Base-by-base conservation (phyloP, 164 flowering plant genomes). In the Echeveria elegans region DNA sequence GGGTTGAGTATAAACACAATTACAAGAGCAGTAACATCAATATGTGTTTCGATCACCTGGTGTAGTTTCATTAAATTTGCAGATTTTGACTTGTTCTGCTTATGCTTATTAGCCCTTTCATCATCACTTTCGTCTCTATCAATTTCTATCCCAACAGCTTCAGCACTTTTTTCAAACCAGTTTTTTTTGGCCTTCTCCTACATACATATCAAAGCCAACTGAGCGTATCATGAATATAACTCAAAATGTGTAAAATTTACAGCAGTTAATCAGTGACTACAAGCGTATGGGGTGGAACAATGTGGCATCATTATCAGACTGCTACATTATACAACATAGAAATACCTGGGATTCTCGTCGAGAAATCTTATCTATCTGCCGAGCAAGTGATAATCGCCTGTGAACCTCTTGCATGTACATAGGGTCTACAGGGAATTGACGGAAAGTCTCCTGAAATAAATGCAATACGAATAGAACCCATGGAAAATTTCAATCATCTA, bases 61-160 rank as follows among this genome's bases (percentile, higher is more conserved):
- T 89, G 87, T 69, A 95, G 81, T 68, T 84, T 80, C 68, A 75
- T 79, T 53, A 91, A 72, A 23, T 86, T 83, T 28, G 68, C 67
- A 12, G 85, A 78, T 71, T 65, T 77, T 45, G 71, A 72, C 79
- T 84, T 95, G 72, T 79, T 89, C 72, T 77, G 78, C 81, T 77
- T 88, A 78, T 60, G 65, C 21, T 63, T 83, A 72, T 74, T 83
- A 64, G 76, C 94, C 77, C 75, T 86, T 73, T 91, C 97, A 56
- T 91, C 99, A 72, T 95, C 97, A 74, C 94, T 87, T 56, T 85
- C 89, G 74, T 85, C 63, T 67, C 87, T 85, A n/a, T 95, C 97
- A 74, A 87, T 21, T 65, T 66, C 74, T 74, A 91, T 69, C 56
- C 85, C 94, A 23, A 87, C 66, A 9, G 90, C 77, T 75, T 89